Conservation (phyloP, 2,329 filamentous ascomycete genomes). For the Alternaria arborescens region DNA sequence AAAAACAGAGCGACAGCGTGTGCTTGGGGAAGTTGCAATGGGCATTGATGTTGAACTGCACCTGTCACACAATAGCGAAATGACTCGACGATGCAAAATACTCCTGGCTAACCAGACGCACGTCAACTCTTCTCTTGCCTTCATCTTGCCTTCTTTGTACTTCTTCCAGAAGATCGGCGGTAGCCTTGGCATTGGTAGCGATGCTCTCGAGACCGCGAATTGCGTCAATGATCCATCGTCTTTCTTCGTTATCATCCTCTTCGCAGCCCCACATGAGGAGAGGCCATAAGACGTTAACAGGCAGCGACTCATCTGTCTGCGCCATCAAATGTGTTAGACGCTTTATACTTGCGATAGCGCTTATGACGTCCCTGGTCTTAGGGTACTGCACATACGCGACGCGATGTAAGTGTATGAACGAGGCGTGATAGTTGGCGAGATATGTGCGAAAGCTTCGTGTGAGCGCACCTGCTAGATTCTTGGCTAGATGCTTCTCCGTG, state of each 20-base stretch:
- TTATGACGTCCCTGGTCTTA: constrained; percentile 59
- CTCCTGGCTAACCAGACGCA: constrained; percentile 51
- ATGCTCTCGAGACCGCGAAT: constrained; percentile 55
- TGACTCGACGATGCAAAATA: constrained; percentile 59
- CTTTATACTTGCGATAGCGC: constrained; percentile 61
- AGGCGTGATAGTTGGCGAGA: constrained; percentile 65
- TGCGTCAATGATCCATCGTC: constrained; percentile 61
- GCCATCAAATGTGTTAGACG: constrained; percentile 58
- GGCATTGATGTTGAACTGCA: not conserved
- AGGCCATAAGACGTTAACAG: constrained; percentile 67
- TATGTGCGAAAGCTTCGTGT: constrained; percentile 65
- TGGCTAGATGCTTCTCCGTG: constrained; percentile 59
- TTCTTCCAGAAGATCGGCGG: constrained; percentile 52
- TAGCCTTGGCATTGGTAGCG: constrained; percentile 52
- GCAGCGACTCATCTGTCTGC: constrained; percentile 57
- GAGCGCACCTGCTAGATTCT: constrained; percentile 60
- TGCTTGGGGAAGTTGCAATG: not conserved
- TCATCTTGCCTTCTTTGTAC: constrained; percentile 51
- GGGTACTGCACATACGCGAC: constrained; percentile 65
- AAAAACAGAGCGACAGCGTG: not conserved
- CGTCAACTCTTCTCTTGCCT: constrained; percentile 49
- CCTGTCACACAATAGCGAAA: constrained; percentile 61
- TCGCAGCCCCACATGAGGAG: constrained; percentile 65
- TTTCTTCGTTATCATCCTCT: constrained; percentile 60
- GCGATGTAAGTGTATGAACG: constrained; percentile 65